Evolutionary conservation across 2,329 filamentous ascomycete species (phyloP).

Genomic region (Fusarium nelsonii): DNA sequence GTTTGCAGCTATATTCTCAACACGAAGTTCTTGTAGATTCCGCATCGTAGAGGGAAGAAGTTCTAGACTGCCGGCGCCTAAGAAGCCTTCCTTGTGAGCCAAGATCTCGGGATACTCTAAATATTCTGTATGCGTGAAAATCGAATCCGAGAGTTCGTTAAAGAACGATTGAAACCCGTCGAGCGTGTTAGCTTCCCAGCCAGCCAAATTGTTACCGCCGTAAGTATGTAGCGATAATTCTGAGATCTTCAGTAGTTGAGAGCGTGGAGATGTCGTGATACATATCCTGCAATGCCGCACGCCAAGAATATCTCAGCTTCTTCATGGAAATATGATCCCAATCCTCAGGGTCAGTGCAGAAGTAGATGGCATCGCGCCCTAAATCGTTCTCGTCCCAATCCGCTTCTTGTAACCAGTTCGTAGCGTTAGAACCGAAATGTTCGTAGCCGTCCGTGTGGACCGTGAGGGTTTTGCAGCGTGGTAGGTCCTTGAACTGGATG

Average conservation of each 20-base stretch:
- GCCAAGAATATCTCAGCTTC: neutral
- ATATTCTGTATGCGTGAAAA: neutral
- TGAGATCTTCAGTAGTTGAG: neutral
- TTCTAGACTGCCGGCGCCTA: neutral
- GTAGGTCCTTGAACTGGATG: neutral
- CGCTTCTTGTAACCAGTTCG: neutral
- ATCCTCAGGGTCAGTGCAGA: constrained; percentile 2
- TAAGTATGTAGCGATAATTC: constrained; percentile 12
- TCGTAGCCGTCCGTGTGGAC: constrained; percentile 1
- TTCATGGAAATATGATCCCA: neutral
- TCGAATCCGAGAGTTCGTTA: neutral
- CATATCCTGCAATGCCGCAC: constrained; percentile 8
- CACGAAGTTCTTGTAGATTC: neutral
- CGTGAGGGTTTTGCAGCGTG: neutral
- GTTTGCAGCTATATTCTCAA: neutral
- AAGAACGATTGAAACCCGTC: constrained; percentile 20
- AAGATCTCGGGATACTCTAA: constrained; percentile 3
- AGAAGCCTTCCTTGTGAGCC: neutral
- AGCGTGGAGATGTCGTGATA: constrained; percentile 1
- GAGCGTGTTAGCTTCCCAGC: neutral
- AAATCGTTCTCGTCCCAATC: constrained; percentile 17
- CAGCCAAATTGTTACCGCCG: neutral
- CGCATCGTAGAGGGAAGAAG: neutral
- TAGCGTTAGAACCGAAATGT: neutral
- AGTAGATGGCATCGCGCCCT: neutral